Evolutionary conservation across 345 rosid genomes (phyloP).

Genomic region (Mallotus nudiflorus): DNA sequence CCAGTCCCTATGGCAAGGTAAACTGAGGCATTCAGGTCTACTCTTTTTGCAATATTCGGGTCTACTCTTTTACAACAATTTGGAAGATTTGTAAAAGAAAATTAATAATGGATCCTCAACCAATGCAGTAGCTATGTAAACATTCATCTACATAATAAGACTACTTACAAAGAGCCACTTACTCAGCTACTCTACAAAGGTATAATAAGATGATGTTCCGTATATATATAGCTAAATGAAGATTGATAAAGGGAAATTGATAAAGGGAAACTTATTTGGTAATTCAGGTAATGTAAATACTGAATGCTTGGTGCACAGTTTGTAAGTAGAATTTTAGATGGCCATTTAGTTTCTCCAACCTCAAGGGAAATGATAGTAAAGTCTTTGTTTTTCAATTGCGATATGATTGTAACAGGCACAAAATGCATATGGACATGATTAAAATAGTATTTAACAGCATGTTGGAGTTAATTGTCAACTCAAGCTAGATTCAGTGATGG

Average conservation of each 20-base stretch:
- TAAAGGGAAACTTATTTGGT: too few species aligned
- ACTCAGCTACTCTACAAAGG: neutral
- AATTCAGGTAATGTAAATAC: neutral
- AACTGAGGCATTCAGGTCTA: too few species aligned
- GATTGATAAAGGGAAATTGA: too few species aligned
- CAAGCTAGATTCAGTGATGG: neutral
- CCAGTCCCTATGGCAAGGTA: neutral
- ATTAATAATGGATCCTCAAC: too few species aligned
- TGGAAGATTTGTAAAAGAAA: too few species aligned
- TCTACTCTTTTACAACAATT: too few species aligned
- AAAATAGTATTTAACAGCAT: neutral
- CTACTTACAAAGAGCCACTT: neutral
- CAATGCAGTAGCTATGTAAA: neutral
- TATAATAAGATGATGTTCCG: neutral
- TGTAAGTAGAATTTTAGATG: neutral
- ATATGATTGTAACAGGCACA: neutral
- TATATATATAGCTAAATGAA: neutral
- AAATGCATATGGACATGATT: neutral
- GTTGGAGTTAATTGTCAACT: neutral
- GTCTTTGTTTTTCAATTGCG: too few species aligned
- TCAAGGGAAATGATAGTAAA: too few species aligned
- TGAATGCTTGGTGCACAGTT: neutral
- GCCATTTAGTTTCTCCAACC: neutral
- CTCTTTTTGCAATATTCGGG: too few species aligned
- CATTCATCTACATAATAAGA: neutral